A percentile compares a stretch with the other conserved stretches of the same genome.
phyloP scores from a whole-genome alignment of 805 yeast genomes.

The Candida endomychidarum region DNA sequence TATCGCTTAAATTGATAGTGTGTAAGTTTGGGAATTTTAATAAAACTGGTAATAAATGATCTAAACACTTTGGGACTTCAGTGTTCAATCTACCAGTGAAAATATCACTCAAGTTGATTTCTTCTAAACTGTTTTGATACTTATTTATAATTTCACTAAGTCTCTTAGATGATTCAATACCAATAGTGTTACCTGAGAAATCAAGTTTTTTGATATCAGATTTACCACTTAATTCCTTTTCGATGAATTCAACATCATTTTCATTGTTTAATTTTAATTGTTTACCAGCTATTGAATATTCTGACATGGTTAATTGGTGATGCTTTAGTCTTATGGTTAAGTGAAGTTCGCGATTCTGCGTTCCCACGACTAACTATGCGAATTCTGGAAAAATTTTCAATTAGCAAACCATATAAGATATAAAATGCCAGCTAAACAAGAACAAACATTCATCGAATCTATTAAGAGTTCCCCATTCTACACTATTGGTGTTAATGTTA shows the following conservation, averaged over 20 bases:
- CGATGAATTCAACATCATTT: constrained; percentile 70
- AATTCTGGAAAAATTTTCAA: constrained; percentile 4
- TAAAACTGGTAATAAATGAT: constrained; percentile 69
- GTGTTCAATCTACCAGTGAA: constrained; percentile 94
- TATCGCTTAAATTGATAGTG: constrained; percentile 84
- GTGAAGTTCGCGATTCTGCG: background rate
- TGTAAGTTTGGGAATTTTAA: constrained; percentile 65
- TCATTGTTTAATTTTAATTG: constrained; percentile 72
- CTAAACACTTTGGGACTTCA: constrained; percentile 86
- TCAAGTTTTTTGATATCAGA: constrained; percentile 56
- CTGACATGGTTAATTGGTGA: constrained; percentile 6
- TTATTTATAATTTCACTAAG: constrained; percentile 57
- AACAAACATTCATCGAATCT: constrained; percentile 43
- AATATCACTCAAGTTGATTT: constrained; percentile 84
- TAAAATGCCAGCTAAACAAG: constrained; percentile 22
- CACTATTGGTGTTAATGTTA: constrained; percentile 62
- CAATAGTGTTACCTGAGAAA: constrained; percentile 91
- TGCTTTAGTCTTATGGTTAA: background rate
- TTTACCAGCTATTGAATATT: constrained; percentile 65
- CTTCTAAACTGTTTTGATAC: constrained; percentile 48
- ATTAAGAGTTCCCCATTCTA: constrained; percentile 64
- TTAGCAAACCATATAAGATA: constrained; percentile 1
- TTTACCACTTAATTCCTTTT: constrained; percentile 58
- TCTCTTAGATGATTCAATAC: constrained; percentile 80
- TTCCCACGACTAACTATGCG: background rate